Evolutionary conservation across 345 rosid genomes (phyloP).

Genomic region (Populus deltoides): DNA sequence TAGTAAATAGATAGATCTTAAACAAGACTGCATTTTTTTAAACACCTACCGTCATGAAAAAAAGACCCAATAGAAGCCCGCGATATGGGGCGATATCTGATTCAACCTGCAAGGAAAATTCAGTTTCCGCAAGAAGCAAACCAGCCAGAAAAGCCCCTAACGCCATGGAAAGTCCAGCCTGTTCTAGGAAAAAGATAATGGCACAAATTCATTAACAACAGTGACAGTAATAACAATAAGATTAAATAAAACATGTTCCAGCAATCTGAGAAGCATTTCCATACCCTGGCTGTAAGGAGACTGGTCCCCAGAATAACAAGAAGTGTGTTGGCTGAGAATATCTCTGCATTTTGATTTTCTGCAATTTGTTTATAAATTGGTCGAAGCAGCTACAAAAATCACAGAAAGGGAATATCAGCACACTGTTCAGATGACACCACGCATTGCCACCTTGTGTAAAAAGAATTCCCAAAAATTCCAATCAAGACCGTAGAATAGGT

Average conservation of each 20-base stretch:
- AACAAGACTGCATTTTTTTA: neutral
- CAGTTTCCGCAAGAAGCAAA: slow-evolving; percentile 98
- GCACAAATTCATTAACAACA: slow-evolving; percentile 7
- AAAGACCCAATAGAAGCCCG: slow-evolving; percentile 94
- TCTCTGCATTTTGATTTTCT: slow-evolving; percentile 95
- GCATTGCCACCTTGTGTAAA: slow-evolving; percentile 3
- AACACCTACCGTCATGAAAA: slow-evolving; percentile 91
- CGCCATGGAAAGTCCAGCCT: slow-evolving; percentile 99
- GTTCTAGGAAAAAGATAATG: slow-evolving; percentile 26
- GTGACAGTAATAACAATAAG: neutral
- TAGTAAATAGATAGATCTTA: neutral
- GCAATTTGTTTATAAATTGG: slow-evolving; percentile 98
- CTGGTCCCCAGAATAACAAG: slow-evolving; percentile 96
- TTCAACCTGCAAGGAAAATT: slow-evolving; percentile 98
- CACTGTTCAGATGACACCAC: slow-evolving; percentile 1
- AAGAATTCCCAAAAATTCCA: neutral
- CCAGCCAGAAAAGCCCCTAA: slow-evolving; percentile 99
- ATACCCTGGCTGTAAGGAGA: slow-evolving; percentile 98
- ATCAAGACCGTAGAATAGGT: slow-evolving; percentile 7
- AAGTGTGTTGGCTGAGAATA: slow-evolving; percentile 96
- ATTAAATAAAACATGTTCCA: slow-evolving; percentile 1
- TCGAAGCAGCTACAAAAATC: slow-evolving; percentile 76
- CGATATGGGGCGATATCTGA: slow-evolving; percentile 99
- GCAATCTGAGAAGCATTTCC: slow-evolving; percentile 22
- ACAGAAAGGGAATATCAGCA: slow-evolving; percentile 9